These are phyloP conservation scores for Akanthomyces dipterigenus DNA, from an alignment of 2,329 filamentous ascomycete species.

Conservation along the genomic window DNA sequence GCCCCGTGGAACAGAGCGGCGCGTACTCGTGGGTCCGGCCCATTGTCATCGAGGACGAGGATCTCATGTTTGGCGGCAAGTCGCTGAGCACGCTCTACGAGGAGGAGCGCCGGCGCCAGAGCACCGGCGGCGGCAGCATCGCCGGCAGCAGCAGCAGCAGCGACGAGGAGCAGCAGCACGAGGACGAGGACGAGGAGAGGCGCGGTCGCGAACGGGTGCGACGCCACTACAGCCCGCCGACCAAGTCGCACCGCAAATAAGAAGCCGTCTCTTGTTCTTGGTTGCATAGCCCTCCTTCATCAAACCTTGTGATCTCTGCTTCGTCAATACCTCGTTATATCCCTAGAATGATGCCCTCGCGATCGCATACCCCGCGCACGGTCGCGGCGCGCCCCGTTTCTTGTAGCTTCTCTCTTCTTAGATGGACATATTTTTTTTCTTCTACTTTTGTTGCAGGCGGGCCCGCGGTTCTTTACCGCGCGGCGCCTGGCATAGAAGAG, in stretches of 20 bases:
- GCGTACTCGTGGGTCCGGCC: conserved; percentile 43
- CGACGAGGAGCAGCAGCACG: neutral
- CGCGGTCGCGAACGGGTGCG: conserved; percentile 33
- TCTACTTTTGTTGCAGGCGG: no score
- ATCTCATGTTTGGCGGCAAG: conserved; percentile 55
- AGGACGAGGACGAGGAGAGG: conserved; percentile 25
- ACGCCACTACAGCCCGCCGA: conserved; percentile 20
- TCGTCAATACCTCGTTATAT: neutral
- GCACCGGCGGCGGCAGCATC: conserved; percentile 28
- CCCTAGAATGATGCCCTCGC: neutral
- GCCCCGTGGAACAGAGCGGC: conserved; percentile 24
- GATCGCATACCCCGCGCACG: neutral
- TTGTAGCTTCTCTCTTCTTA: neutral
- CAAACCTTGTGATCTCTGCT: neutral
- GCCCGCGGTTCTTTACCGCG: no score
- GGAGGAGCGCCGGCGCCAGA: conserved; percentile 44
- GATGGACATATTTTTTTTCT: neutral
- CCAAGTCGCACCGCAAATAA: conserved; percentile 27
- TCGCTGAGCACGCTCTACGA: conserved; percentile 54
- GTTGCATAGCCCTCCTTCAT: neutral
- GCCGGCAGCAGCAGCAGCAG: conserved; percentile 29
- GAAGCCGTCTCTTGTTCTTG: neutral
- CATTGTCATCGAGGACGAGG: conserved; percentile 54
- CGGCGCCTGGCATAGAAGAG: conserved; percentile 5
- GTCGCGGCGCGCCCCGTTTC: neutral